Percentiles rank a stretch among this genome's conserved stretches.
Evolutionary conservation across 2,329 filamentous ascomycete species (phyloP).

Genomic region (Amylocarpus encephaloides): DNA sequence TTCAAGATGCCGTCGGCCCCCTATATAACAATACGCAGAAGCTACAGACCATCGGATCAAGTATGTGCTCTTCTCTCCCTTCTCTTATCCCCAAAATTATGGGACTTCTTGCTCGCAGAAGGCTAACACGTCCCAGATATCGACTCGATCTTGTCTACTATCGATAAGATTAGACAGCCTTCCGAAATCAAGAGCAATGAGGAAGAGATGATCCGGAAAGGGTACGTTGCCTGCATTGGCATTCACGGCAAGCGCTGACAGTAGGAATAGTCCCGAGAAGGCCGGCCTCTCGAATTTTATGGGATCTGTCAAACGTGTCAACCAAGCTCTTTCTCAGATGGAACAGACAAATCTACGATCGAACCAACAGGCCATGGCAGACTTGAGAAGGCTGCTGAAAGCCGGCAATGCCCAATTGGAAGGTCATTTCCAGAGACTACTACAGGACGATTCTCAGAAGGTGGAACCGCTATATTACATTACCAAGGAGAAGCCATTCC

Average conservation of each 20-base stretch:
- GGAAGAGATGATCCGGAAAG: constrained; percentile 81
- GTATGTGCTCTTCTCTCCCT: constrained; percentile 38
- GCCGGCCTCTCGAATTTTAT: constrained; percentile 80
- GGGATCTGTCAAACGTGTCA: constrained; percentile 80
- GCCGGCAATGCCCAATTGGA: constrained; percentile 79
- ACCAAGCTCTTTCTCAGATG: constrained; percentile 76
- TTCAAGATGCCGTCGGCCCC: constrained; percentile 85
- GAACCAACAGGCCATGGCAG: constrained; percentile 81
- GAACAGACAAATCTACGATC: constrained; percentile 84
- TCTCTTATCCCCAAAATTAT: not conserved
- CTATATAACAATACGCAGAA: constrained; percentile 88
- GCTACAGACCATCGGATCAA: constrained; percentile 79
- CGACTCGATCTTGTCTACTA: constrained; percentile 76
- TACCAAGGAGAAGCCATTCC: constrained; percentile 83
- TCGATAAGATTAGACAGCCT: constrained; percentile 84
- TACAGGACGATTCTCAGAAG: constrained; percentile 71
- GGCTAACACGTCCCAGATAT: constrained; percentile 53
- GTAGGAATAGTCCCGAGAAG: constrained; percentile 59
- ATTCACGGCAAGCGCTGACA: constrained; percentile 16
- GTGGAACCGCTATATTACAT: constrained; percentile 89
- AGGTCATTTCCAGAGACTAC: constrained; percentile 70
- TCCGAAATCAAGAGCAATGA: constrained; percentile 87
- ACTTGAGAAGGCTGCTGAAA: constrained; percentile 71
- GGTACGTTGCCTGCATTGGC: constrained; percentile 38
- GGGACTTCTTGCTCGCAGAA: not conserved